Conservation (phyloP, 208 protist species). For the Eutreptiella sp. region DNA sequence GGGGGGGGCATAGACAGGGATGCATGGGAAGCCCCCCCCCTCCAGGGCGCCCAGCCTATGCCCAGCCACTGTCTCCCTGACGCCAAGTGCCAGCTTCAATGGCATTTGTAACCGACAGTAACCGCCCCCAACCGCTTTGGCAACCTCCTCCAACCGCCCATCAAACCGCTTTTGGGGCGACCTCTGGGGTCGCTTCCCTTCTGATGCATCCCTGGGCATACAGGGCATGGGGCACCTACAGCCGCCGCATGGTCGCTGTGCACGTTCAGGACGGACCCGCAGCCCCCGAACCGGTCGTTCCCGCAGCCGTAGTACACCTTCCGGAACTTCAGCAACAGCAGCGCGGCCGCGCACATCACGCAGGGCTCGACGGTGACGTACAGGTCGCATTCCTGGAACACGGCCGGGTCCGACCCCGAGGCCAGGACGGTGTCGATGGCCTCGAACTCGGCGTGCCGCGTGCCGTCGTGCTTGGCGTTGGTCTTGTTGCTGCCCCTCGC, state of each 20-base stretch:
- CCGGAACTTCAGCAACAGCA: slow-evolving; percentile 58
- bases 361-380: slow-evolving; percentile 92
- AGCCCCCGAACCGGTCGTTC: slow-evolving; percentile 89
- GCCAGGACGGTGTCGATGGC: slow-evolving; percentile 45
- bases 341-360: slow-evolving; percentile 85
- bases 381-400: slow-evolving; percentile 58
- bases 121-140: too few relatives aligned
- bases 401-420: neutral
- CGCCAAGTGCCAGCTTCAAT: too few relatives aligned
- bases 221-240: too few relatives aligned
- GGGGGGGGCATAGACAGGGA: too few relatives aligned
- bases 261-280: slow-evolving; percentile 71
- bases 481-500: slow-evolving; percentile 73
- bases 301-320: slow-evolving; percentile 78
- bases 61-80: too few relatives aligned
- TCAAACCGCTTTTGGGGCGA: too few relatives aligned
- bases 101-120: too few relatives aligned
- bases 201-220: too few relatives aligned
- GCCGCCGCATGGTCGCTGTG: slow-evolving; percentile 33
- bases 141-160: too few relatives aligned
- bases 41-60: too few relatives aligned
- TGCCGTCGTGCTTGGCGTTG: slow-evolving; percentile 66
- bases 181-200: too few relatives aligned
- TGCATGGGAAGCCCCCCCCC: too few relatives aligned
- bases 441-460: slow-evolving; percentile 81